Percentiles rank a stretch among this genome's conserved stretches.
Evolutionary conservation across 1,284 basidiomycete species (phyloP).

Genomic region (Lignosus rhinocerotis): DNA sequence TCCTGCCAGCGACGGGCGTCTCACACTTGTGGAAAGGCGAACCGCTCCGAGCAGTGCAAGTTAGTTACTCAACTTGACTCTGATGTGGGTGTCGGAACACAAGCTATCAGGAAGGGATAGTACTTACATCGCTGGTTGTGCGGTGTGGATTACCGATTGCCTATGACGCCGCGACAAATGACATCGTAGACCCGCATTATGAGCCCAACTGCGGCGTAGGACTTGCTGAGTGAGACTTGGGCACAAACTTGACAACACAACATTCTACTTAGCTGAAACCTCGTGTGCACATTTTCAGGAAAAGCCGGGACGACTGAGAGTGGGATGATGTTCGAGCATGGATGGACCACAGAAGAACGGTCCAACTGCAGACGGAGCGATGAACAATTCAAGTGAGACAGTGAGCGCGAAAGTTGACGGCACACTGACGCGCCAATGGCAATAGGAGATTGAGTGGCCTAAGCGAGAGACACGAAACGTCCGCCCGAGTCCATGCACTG

Average conservation of each 20-base stretch:
- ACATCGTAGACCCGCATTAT: too few relatives aligned
- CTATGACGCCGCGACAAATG: too few relatives aligned
- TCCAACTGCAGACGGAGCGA: not conserved
- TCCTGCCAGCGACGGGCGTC: too few relatives aligned
- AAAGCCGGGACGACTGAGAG: not conserved
- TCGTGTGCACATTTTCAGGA: not conserved
- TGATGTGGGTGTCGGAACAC: too few relatives aligned
- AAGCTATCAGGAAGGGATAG: too few relatives aligned
- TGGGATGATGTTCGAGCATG: not conserved
- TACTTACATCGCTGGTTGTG: too few relatives aligned
- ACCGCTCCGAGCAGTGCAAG: too few relatives aligned
- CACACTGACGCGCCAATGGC: constrained; percentile 20
- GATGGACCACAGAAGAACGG: not conserved
- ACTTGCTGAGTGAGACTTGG: too few relatives aligned
- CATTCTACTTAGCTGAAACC: not conserved
- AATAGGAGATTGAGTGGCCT: constrained; percentile 5
- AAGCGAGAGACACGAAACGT: not conserved
- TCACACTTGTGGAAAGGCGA: too few relatives aligned
- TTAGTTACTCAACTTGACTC: too few relatives aligned
- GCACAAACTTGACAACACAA: not conserved
- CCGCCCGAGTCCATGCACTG: not conserved
- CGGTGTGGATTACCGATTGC: too few relatives aligned
- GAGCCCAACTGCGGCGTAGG: too few relatives aligned
- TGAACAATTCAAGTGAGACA: not conserved
- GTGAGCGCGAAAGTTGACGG: not conserved